Conservation (phyloP, 2,329 filamentous ascomycete species). For the Exophiala oligosperma region DNA sequence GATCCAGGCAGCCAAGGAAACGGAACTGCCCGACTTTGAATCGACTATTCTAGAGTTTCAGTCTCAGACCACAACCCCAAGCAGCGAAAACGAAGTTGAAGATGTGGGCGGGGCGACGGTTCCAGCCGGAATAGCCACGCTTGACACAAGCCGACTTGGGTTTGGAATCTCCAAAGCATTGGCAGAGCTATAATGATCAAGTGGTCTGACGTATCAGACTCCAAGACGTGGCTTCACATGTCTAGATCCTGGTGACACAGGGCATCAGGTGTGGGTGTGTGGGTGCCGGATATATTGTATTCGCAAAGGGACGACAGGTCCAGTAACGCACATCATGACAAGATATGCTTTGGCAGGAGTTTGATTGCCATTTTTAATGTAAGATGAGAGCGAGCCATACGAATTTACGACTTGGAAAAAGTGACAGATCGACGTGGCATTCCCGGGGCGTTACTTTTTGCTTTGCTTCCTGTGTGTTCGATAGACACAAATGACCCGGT, state of each 20-base stretch:
- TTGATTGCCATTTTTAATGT: background rate
- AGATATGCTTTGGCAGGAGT: background rate
- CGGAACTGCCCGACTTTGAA: constrained; percentile 24
- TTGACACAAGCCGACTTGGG: constrained; percentile 9
- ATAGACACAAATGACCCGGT: background rate
- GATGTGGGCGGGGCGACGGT: constrained; percentile 2
- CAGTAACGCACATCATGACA: background rate
- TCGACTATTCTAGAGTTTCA: constrained; percentile 19
- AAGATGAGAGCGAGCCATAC: background rate
- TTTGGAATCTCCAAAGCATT: constrained; percentile 9
- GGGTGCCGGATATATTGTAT: background rate
- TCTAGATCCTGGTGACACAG: background rate
- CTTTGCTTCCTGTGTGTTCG: background rate
- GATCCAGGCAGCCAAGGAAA: constrained; percentile 18
- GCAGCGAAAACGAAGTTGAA: constrained; percentile 12
- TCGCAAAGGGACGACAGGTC: background rate
- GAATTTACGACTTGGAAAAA: background rate
- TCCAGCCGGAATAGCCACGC: constrained; percentile 5
- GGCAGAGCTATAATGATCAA: constrained; percentile 4
- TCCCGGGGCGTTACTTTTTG: background rate
- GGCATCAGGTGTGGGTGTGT: background rate
- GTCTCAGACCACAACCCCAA: constrained; percentile 16
- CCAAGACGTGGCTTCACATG: constrained; percentile 9
- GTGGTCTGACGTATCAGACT: constrained; percentile 10
- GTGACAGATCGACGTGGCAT: background rate